Evolutionary conservation across 2,329 filamentous ascomycete genomes (phyloP).

Genomic region (Geosmithia putterillii): DNA sequence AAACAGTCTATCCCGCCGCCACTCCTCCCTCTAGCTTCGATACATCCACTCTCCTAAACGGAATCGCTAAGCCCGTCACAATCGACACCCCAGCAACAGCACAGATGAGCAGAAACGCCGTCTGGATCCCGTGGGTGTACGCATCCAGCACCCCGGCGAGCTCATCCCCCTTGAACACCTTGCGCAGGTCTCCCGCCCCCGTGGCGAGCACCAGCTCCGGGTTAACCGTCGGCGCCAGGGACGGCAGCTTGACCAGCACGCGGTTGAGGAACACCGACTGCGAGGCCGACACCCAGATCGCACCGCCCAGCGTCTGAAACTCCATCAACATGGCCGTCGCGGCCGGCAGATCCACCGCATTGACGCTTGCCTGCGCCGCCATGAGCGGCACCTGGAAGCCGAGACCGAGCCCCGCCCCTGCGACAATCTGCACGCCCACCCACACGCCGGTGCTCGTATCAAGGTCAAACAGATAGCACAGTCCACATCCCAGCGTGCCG

Average conservation of each 20-base stretch:
- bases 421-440: constrained; percentile 15
- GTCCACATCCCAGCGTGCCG: constrained; percentile 17
- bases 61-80: neutral
- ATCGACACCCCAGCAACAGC: neutral
- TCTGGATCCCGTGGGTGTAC: constrained; percentile 47
- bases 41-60: neutral
- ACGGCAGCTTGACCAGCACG: constrained; percentile 13
- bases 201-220: constrained; percentile 15
- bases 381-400: constrained; percentile 29
- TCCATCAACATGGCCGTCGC: constrained; percentile 8
- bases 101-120: neutral
- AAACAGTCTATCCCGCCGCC: too few relatives aligned
- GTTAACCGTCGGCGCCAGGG: constrained; percentile 15
- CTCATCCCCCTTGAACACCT: constrained; percentile 26
- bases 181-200: constrained; percentile 37
- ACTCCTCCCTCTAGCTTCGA: too few relatives aligned
- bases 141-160: constrained; percentile 36
- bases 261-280: constrained; percentile 24
- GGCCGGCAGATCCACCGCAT: constrained; percentile 1
- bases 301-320: constrained; percentile 28
- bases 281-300: constrained; percentile 26
- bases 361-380: constrained; percentile 21
- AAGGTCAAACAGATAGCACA: constrained; percentile 14
- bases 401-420: constrained; percentile 26
- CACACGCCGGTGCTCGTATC: constrained; percentile 2